Evolutionary conservation across 1,139 yeast species (phyloP).

Genomic region (Arxiozyma bovina): DNA sequence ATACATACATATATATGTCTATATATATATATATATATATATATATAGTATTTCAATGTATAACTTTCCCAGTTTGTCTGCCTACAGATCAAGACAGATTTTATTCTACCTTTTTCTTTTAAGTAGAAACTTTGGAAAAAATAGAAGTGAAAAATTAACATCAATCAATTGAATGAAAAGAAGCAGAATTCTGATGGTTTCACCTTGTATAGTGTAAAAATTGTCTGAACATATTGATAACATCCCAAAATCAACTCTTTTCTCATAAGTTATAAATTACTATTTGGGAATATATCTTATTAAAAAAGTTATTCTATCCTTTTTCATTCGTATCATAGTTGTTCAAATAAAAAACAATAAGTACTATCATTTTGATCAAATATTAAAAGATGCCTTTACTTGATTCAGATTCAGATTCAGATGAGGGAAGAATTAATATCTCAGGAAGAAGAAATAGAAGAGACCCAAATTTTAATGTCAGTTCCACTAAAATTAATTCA

Average conservation of each 20-base stretch:
- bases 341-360: too few relatives aligned
- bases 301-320: too few relatives aligned
- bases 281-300: neutral
- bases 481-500: neutral
- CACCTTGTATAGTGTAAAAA: neutral
- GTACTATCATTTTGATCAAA: neutral
- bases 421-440: slow-evolving; percentile 18
- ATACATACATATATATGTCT: too few relatives aligned
- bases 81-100: neutral
- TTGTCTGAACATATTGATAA: too few relatives aligned
- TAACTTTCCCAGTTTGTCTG: too few relatives aligned
- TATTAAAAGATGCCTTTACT: slow-evolving; percentile 9
- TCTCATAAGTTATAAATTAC: neutral
- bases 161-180: neutral
- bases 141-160: too few relatives aligned
- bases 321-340: neutral
- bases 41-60: too few relatives aligned
- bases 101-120: neutral
- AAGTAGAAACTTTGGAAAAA: neutral
- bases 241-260: neutral
- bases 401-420: slow-evolving; percentile 18
- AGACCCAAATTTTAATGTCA: slow-evolving; percentile 6
- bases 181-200: neutral
- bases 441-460: slow-evolving; percentile 10
- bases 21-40: too few relatives aligned